These are phyloP conservation scores for Allomyces macrogynus DNA, from an alignment of 192 early-diverging fungal species.

Conservation along the genomic window DNA sequence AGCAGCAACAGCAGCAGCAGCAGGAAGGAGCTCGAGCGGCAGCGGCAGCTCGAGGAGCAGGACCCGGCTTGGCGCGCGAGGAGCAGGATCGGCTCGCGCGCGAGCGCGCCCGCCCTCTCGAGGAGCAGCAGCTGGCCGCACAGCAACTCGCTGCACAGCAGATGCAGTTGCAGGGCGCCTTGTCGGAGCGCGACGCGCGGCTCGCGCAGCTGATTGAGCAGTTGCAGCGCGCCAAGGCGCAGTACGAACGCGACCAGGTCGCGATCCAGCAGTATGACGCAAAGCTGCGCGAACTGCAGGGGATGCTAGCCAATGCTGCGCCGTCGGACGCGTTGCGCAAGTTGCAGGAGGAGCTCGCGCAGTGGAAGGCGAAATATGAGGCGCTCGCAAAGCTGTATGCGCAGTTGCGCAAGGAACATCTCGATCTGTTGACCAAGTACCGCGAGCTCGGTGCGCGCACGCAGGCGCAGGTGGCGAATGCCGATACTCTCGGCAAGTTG, in stretches of 20 bases:
- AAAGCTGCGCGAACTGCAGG: constrained; percentile 36
- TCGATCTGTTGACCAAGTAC: constrained; percentile 79
- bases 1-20: constrained; percentile 32
- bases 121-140: constrained; percentile 40
- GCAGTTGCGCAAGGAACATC: constrained; percentile 82
- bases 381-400: constrained; percentile 95
- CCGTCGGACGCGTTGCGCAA: constrained; percentile 54
- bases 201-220: constrained; percentile 62
- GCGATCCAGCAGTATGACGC: constrained; percentile 68
- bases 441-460: constrained; percentile 45
- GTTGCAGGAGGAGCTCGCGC: constrained; percentile 78
- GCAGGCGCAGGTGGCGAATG: constrained; percentile 55
- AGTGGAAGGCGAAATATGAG: constrained; percentile 97
- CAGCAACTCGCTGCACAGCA: constrained; percentile 35
- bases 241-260: constrained; percentile 65
- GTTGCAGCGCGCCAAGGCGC: constrained; percentile 49
- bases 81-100: constrained; percentile 53
- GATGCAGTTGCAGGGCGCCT: constrained; percentile 45
- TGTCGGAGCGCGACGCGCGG: constrained; percentile 31
- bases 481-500: constrained; percentile 62
- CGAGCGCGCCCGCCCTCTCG: constrained; percentile 44
- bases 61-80: too few relatives aligned
- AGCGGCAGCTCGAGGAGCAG: constrained; percentile 31
- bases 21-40: constrained; percentile 40
- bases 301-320: constrained; percentile 42